These are phyloP conservation scores for Entonaema liquescens DNA, from an alignment of 495 filamentous ascomycete genomes.

Conservation along the genomic window DNA sequence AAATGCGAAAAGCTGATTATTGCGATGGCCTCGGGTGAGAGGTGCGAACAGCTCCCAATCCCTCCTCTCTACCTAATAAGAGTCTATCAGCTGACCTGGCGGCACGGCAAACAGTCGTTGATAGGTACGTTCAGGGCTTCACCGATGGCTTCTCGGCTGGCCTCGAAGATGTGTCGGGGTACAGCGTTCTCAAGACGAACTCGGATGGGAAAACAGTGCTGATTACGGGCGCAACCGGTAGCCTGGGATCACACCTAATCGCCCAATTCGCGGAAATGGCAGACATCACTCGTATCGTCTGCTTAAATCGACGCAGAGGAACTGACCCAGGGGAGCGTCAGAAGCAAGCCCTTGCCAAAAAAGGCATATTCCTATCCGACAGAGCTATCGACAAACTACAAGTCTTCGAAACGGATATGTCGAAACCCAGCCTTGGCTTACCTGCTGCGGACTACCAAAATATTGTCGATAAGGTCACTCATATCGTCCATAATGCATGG, in stretches of 20 bases:
- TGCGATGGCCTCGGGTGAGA: constrained; percentile 53
- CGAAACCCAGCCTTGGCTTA: constrained; percentile 60
- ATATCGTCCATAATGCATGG: constrained; percentile 68
- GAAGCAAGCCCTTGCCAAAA: constrained; percentile 47
- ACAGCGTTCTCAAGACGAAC: constrained; percentile 17
- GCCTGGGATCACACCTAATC: constrained; percentile 59
- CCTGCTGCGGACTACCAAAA: constrained; percentile 46
- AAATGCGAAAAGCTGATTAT: constrained; percentile 57
- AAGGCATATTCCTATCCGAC: constrained; percentile 44
- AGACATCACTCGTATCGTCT: constrained; percentile 52
- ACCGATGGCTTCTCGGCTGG: constrained; percentile 34
- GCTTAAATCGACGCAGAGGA: constrained; percentile 57
- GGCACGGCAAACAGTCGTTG: constrained; percentile 43
- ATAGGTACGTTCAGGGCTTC: constrained; percentile 31
- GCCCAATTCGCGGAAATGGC: constrained; percentile 47
- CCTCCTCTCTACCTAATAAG: constrained; percentile 36
- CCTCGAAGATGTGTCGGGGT: constrained; percentile 11
- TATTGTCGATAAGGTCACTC: constrained; percentile 56
- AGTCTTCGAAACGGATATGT: constrained; percentile 59
- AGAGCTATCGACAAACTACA: constrained; percentile 33
- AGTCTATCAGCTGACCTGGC: constrained; percentile 41
- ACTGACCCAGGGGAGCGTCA: constrained; percentile 48
- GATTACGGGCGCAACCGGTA: constrained; percentile 63
- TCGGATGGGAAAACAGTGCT: constrained; percentile 53
- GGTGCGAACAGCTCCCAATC: constrained; percentile 39